A percentile compares a stretch with the other conserved stretches of the same genome.
Conservation (phyloP, 495 filamentous ascomycete genomes). For the Penicillium cataractarum region DNA sequence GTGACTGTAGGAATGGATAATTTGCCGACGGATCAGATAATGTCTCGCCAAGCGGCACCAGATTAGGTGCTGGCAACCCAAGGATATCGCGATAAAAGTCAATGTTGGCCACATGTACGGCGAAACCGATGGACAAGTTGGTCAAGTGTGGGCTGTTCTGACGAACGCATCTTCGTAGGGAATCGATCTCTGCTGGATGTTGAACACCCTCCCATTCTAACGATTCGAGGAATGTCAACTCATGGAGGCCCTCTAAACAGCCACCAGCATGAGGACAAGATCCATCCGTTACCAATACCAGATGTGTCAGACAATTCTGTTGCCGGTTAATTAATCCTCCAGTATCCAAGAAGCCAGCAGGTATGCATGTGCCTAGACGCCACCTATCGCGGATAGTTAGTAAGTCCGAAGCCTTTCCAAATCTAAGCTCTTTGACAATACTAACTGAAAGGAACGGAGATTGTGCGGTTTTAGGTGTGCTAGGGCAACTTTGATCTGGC, state of each 20-base stretch:
- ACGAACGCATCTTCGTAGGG: constrained; percentile 9
- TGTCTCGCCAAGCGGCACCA: no score
- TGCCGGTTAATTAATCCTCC: constrained; percentile 10
- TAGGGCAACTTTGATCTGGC: constrained; percentile 10
- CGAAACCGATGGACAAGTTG: constrained; percentile 11
- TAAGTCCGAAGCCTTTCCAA: neutral
- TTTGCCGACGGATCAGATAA: no score
- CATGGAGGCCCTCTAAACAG: constrained; percentile 5
- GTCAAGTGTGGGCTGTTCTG: constrained; percentile 9
- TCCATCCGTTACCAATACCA: constrained; percentile 18
- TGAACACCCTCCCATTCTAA: constrained; percentile 21
- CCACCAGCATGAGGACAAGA: constrained; percentile 15
- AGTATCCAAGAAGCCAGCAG: constrained; percentile 15
- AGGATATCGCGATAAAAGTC: no score
- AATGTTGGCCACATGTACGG: no score
- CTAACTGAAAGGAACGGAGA: constrained; percentile 11
- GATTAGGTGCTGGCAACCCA: no score
- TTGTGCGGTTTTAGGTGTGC: constrained; percentile 1
- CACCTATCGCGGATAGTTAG: constrained; percentile 10
- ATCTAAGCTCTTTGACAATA: neutral
- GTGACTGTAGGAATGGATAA: no score
- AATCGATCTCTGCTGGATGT: constrained; percentile 14
- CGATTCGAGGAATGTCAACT: constrained; percentile 5
- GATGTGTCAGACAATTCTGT: constrained; percentile 5
- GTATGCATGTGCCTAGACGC: constrained; percentile 20